Conservation (phyloP, 2,329 filamentous ascomycete species). For the Thelonectria discophora region DNA sequence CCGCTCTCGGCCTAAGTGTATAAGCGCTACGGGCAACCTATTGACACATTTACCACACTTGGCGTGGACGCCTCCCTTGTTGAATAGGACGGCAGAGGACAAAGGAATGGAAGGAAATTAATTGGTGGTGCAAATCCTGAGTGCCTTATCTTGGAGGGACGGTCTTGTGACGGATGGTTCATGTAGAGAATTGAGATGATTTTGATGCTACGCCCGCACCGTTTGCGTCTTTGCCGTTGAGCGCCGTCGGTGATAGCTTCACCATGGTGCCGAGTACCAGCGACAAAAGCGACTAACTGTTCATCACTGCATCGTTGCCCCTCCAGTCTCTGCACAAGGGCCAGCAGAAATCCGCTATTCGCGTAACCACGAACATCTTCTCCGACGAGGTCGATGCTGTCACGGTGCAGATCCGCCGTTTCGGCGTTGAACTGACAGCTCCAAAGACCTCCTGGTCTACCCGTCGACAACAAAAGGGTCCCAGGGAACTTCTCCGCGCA, state of each 20-base stretch:
- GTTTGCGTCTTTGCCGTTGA: neutral
- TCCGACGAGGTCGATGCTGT: conserved; percentile 61
- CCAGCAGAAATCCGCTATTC: neutral
- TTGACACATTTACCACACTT: neutral
- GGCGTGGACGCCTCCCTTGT: neutral
- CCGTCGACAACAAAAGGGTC: conserved; percentile 47
- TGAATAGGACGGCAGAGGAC: too few relatives aligned
- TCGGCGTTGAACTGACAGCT: conserved; percentile 64
- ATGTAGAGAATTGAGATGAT: neutral
- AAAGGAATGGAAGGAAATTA: too few relatives aligned
- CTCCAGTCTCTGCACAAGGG: neutral
- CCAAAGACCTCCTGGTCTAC: conserved; percentile 57
- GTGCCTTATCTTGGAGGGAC: too few relatives aligned
- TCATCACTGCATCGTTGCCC: neutral
- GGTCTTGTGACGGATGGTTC: too few relatives aligned
- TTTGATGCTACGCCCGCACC: neutral
- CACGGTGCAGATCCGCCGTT: conserved; percentile 59
- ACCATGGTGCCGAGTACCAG: neutral
- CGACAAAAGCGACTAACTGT: neutral
- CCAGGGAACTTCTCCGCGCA: conserved; percentile 65
- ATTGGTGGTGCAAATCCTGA: too few relatives aligned
- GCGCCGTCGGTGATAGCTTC: neutral
- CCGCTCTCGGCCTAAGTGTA: neutral
- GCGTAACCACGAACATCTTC: conserved; percentile 40
- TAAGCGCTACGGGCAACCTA: neutral